phyloP scores from a whole-genome alignment of 306 rosid genomes.

The Lathyrus sativus region DNA sequence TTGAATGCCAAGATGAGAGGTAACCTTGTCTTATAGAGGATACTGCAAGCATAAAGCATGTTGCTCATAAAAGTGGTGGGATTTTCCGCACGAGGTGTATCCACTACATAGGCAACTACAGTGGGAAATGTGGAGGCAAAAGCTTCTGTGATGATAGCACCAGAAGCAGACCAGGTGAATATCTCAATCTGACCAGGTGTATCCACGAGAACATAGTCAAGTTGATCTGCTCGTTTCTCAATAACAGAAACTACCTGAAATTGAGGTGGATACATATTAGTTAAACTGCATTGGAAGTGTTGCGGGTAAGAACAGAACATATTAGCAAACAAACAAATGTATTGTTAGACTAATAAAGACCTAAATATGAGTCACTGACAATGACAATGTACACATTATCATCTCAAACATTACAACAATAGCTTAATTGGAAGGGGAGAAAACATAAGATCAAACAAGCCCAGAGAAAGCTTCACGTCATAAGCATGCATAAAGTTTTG shows the following conservation, averaged over 20 bases:
- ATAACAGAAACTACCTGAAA: constrained; percentile 80
- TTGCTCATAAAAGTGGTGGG: constrained; percentile 97
- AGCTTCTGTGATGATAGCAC: constrained; percentile 95
- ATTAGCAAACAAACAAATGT: not conserved
- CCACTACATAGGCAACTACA: constrained; percentile 74
- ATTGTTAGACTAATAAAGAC: too few species aligned
- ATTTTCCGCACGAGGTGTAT: constrained; percentile 82
- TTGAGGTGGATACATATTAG: constrained; percentile 14
- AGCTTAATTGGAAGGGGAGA: constrained; percentile 3
- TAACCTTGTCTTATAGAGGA: constrained; percentile 86
- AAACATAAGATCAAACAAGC: not conserved
- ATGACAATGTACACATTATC: not conserved
- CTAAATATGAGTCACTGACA: not conserved
- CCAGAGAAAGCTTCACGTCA: not conserved
- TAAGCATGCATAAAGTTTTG: too few species aligned
- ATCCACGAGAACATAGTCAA: constrained; percentile 92
- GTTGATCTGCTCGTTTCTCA: constrained; percentile 85
- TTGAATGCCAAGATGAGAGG: constrained; percentile 90
- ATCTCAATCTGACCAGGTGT: constrained; percentile 98
- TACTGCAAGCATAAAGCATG: constrained; percentile 91
- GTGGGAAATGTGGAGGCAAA: constrained; percentile 99
- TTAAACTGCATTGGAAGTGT: constrained; percentile 9
- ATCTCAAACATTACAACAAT: not conserved
- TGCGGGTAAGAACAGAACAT: constrained; percentile 12
- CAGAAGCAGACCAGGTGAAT: constrained; percentile 98